phyloP scores from a whole-genome alignment of 805 yeast species.

The Jamesozyma piceae region DNA sequence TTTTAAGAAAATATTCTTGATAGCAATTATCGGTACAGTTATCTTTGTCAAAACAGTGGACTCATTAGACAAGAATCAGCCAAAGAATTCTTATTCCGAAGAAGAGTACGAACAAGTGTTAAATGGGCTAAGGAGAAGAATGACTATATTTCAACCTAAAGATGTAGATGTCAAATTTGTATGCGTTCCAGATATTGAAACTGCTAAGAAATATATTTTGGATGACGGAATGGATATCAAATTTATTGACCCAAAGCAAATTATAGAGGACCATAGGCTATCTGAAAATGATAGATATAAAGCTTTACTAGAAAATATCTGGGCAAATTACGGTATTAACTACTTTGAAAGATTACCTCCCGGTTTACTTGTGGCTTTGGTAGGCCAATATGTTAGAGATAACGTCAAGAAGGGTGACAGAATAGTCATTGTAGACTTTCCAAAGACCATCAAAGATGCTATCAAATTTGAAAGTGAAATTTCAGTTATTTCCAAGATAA shows the following conservation, averaged over 20 bases:
- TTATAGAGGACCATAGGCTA: conserved; percentile 39
- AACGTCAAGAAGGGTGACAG: conserved; percentile 31
- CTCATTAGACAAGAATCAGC: conserved; percentile 30
- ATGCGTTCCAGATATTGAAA: conserved; percentile 16
- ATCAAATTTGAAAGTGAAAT: conserved; percentile 66
- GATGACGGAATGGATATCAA: conserved; percentile 13
- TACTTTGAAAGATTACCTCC: conserved; percentile 26
- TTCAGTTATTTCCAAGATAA: conserved; percentile 37
- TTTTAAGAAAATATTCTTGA: conserved; percentile 30
- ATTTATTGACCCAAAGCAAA: conserved; percentile 43
- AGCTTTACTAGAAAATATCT: conserved; percentile 41
- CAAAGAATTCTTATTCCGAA: conserved; percentile 28
- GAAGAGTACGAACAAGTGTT: conserved; percentile 36
- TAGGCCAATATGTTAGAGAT: conserved; percentile 26
- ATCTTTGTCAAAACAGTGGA: conserved; percentile 34
- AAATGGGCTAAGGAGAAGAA: conserved; percentile 44
- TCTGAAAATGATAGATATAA: conserved; percentile 41
- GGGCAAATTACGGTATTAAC: conserved; percentile 21
- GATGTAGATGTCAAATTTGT: conserved; percentile 36
- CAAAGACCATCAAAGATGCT: conserved; percentile 55
- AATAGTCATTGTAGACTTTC: conserved; percentile 49
- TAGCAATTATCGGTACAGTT: conserved; percentile 37
- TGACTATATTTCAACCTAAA: conserved; percentile 35
- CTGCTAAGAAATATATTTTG: conserved; percentile 13
- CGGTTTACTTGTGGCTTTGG: conserved; percentile 30